Evolutionary conservation across 2,329 filamentous ascomycete species (phyloP).

Genomic region (Thielaviopsis ethacetica): DNA sequence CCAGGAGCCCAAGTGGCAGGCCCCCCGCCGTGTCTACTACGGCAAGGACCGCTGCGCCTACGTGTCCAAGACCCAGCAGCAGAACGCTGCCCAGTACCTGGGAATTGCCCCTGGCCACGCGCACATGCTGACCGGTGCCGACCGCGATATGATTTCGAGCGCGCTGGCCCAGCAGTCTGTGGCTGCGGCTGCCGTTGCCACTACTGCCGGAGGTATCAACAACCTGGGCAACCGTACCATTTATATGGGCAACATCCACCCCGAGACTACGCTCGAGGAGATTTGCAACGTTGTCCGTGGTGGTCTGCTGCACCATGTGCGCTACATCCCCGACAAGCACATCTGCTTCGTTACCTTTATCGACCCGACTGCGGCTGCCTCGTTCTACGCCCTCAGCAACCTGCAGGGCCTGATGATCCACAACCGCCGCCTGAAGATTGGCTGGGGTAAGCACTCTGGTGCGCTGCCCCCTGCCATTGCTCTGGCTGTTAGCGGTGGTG

Average conservation of each 20-base stretch:
- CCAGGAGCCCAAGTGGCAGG: conserved; percentile 92
- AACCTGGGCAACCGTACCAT: conserved; percentile 96
- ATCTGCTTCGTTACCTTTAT: conserved; percentile 99
- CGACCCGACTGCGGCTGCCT: conserved; percentile 90
- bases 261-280: conserved; percentile 96
- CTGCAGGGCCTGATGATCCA: conserved; percentile 98
- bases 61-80: conserved; percentile 97
- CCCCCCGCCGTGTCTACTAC: conserved; percentile 90
- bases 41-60: conserved; percentile 98
- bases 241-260: conserved; percentile 96
- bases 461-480: conserved; percentile 91
- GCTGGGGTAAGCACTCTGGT: conserved; percentile 98
- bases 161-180: conserved; percentile 95
- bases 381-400: conserved; percentile 95
- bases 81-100: conserved; percentile 95
- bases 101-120: conserved; percentile 94
- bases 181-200: conserved; percentile 88
- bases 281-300: conserved; percentile 98
- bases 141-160: conserved; percentile 91
- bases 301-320: conserved; percentile 89
- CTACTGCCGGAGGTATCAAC: conserved; percentile 89
- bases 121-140: conserved; percentile 87
- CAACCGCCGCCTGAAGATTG: conserved; percentile 93
- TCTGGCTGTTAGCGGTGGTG: conserved; percentile 85
- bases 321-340: conserved; percentile 98